These are phyloP conservation scores for Vitis labrusca DNA, from an alignment of 164 flowering plant genomes.

Conservation along the genomic window DNA sequence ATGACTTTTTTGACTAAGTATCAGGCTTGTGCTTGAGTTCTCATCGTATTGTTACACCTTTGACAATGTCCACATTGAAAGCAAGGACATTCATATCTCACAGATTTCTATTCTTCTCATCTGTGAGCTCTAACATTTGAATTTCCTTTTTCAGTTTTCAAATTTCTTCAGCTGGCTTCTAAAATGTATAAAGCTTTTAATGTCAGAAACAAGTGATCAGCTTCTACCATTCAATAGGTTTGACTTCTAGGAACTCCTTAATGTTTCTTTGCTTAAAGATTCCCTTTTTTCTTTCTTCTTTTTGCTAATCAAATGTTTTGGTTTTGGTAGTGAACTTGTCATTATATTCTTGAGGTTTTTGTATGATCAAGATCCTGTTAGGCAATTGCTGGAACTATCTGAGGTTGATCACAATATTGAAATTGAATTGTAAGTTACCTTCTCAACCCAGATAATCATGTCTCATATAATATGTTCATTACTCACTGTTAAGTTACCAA, in stretches of 20 bases:
- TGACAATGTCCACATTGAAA: neutral
- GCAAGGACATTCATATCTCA: neutral
- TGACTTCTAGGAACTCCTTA: conserved; percentile 12
- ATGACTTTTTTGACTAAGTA: no score
- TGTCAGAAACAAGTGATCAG: conserved; percentile 90
- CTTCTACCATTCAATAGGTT: conserved; percentile 79
- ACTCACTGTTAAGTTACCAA: neutral
- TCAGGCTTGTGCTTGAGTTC: no score
- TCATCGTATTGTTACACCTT: neutral
- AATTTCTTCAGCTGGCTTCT: conserved; percentile 93
- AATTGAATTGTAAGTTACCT: conserved; percentile 70
- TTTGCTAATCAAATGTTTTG: conserved; percentile 11
- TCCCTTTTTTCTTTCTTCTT: neutral
- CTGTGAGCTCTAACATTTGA: conserved; percentile 5
- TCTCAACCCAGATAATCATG: neutral
- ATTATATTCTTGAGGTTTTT: conserved; percentile 82
- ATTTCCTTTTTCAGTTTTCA: conserved; percentile 63
- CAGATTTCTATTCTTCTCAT: neutral
- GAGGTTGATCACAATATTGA: conserved; percentile 52
- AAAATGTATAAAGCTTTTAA: conserved; percentile 71
- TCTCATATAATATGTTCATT: neutral
- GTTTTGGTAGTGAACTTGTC: conserved; percentile 80
- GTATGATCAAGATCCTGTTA: conserved; percentile 91
- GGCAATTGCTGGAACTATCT: conserved; percentile 62
- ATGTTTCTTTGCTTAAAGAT: conserved; percentile 6